phyloP scores from a whole-genome alignment of 169 alveolate genomes.

The Miamiensis avidus region DNA sequence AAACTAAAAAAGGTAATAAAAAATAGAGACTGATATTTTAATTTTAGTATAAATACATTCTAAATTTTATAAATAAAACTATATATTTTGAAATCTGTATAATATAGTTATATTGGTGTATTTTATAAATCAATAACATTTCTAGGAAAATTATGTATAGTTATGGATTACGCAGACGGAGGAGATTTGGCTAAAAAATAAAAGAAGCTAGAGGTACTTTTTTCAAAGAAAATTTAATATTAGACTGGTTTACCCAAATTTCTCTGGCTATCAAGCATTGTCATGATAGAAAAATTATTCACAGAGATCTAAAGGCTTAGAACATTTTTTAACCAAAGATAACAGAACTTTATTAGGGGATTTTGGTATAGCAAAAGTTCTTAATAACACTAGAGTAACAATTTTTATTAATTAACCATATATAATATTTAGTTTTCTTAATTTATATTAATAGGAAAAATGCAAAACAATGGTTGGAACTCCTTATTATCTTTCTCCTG shows the following conservation, averaged over 20 bases:
- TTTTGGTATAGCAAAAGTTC: slow-evolving; percentile 79
- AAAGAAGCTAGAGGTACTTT: slow-evolving; percentile 54
- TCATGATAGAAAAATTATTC: slow-evolving; percentile 80
- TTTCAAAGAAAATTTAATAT: slow-evolving; percentile 70
- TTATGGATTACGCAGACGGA: slow-evolving; percentile 89
- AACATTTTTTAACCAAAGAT: slow-evolving; percentile 70
- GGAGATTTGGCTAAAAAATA: slow-evolving; percentile 79
- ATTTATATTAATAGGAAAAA: slow-evolving; percentile 26
- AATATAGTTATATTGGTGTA: slow-evolving; percentile 35
- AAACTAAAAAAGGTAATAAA: slow-evolving; percentile 63
- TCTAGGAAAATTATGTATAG: slow-evolving; percentile 74
- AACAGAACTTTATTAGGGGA: slow-evolving; percentile 77
- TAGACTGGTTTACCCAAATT: slow-evolving; percentile 82
- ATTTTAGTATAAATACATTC: no score
- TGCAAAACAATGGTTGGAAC: slow-evolving; percentile 86
- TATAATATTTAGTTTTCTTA: no score
- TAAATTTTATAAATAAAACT: no score
- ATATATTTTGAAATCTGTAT: not conserved
- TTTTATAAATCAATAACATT: slow-evolving; percentile 30
- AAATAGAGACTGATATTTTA: no score
- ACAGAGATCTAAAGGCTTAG: slow-evolving; percentile 80
- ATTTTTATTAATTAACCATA: slow-evolving; percentile 52
- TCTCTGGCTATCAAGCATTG: slow-evolving; percentile 84
- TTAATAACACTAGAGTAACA: slow-evolving; percentile 62
- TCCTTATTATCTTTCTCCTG: slow-evolving; percentile 84